Base-by-base conservation (phyloP, 768 basidiomycete species). In the Mycena haematopus region DNA sequence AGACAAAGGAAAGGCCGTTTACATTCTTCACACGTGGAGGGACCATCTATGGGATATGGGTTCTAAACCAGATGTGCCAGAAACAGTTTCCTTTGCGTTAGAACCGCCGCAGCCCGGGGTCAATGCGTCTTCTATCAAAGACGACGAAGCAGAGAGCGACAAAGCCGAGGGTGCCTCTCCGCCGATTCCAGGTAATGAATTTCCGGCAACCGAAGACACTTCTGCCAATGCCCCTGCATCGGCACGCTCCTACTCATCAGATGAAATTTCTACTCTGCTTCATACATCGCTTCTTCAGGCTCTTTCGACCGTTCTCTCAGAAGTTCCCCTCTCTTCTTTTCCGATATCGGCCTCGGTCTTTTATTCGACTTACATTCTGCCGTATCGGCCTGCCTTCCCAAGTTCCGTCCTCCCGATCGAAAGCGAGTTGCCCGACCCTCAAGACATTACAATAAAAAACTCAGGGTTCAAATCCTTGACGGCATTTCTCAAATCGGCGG, bases 381-480 rank as follows among this genome's bases (percentile, higher is more conserved):
- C 93, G 6, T 86, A 80, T 55, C 83, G 93, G n/a, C 91, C 93
- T 9, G 86, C 86, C n/a, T 86, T 84, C 59, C 86, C 53, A 77
- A 77, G 36, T 63, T 71, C 38, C 31, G 67, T 81, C 14, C 52
- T 80, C 71, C 65, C 59, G 57, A 71, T 57, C 56, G 72, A 46
- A 52, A 74, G 49, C 70, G 75, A 47, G 42, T 70, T 70, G 50
- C 27, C 42, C 8, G 74, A 74, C 50, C 68, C 78, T 6, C 74
- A 77, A 6, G 80, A 81, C 44, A 82, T 91, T 60, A 91, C 84
- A 67, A 89, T 96, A 73, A 94, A 91, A 68, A 82, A 88, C 11
- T 94, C 92, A 1, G 82, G 82, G 2, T 84, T 88, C 78, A 97
- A 95, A 75, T 92, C 92, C 11, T 80, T 96, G 21, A 82, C 88